Conservation (phyloP, 805 yeast species). For the Saturnispora kantuleensis region DNA sequence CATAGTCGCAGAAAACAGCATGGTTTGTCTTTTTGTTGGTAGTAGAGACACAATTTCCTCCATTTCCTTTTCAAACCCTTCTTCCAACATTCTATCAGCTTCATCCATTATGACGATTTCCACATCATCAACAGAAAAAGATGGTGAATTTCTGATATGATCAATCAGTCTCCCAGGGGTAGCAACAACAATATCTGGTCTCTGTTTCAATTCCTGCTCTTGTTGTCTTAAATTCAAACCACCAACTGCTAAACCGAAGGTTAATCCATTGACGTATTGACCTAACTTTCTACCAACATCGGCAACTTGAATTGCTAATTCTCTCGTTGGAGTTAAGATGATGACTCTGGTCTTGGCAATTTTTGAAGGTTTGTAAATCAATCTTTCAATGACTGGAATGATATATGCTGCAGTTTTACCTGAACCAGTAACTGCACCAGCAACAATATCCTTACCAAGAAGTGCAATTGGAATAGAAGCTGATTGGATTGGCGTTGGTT, state of each 20-base stretch:
- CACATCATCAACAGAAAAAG: slow-evolving; percentile 81
- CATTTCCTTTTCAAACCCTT: slow-evolving; percentile 93
- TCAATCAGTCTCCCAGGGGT: slow-evolving; percentile 99
- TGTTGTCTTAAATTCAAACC: slow-evolving; percentile 93
- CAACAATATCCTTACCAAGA: slow-evolving; percentile 91
- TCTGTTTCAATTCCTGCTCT: slow-evolving; percentile 81
- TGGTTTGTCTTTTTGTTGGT: slow-evolving; percentile 87
- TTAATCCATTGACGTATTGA: slow-evolving; percentile 60
- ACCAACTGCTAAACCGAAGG: slow-evolving; percentile 96
- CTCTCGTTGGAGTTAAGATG: slow-evolving; percentile 93
- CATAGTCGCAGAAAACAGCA: slow-evolving; percentile 97
- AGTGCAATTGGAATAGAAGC: slow-evolving; percentile 90
- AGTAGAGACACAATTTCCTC: slow-evolving; percentile 80
- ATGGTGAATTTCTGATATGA: slow-evolving; percentile 90
- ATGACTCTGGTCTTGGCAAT: slow-evolving; percentile 84
- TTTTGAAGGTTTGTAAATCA: slow-evolving; percentile 79
- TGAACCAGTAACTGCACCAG: slow-evolving; percentile 99
- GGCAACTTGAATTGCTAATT: slow-evolving; percentile 88
- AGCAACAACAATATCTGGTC: slow-evolving; percentile 95
- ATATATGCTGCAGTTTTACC: slow-evolving; percentile 99
- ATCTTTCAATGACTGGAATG: slow-evolving; percentile 90
- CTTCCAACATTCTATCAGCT: slow-evolving; percentile 99
- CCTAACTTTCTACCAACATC: slow-evolving; percentile 88
- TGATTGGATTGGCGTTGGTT: slow-evolving; percentile 90
- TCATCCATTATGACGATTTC: slow-evolving; percentile 93